Base-by-base conservation (phyloP, 2,329 filamentous ascomycete genomes). In the Cladosporium velox region DNA sequence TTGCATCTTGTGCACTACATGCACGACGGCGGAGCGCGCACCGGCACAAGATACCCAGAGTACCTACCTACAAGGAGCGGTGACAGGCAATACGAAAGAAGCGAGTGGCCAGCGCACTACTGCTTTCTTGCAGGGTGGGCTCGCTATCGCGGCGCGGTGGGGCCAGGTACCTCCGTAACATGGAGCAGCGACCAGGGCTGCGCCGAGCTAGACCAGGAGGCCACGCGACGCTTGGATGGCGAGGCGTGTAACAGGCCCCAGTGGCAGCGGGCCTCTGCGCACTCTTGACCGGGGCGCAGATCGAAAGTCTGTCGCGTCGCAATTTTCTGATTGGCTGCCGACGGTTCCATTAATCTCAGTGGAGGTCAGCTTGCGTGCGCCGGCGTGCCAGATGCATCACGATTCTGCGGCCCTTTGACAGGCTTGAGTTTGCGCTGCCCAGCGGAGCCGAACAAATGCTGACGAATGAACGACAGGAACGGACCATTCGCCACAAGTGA, bases 311-410 rank as follows among this genome's bases (percentile, higher is more conserved):
- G 35, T 32, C 35, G 18, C 21, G 26, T n/a, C 28, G 24, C 14
- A 44, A 64, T 64, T 64, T 64, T 64, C 1, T 64, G 61, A 64
- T 64, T 64, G 61, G 61, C 26, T 28, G n/a, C 24, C n/a, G 8
- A 35, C 35, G 34, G 61, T 64, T 57, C 61, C 35, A 64, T 64
- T 64, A 64, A 64, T 64, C 49, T 57, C 51, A 64, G 61, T 64
- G 61, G 61, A 64, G 61, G 61, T 57, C 61, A 57, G 61, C 60
- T 63, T 38, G 61, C 21, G 24, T 47, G 55, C 35, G 51, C 61
- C 51, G 61, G 61, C 24, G 49, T 64, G 47, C 60, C 61, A 44
- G 51, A 26, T 32, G 51, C 61, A 62, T 52, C 59, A 26, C 35
- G 38, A 35, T 52, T 34, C 12, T 26, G 26, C n/a, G 12, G 28